phyloP scores from a whole-genome alignment of 257 asterid genomes.

The Ballota nigra region DNA sequence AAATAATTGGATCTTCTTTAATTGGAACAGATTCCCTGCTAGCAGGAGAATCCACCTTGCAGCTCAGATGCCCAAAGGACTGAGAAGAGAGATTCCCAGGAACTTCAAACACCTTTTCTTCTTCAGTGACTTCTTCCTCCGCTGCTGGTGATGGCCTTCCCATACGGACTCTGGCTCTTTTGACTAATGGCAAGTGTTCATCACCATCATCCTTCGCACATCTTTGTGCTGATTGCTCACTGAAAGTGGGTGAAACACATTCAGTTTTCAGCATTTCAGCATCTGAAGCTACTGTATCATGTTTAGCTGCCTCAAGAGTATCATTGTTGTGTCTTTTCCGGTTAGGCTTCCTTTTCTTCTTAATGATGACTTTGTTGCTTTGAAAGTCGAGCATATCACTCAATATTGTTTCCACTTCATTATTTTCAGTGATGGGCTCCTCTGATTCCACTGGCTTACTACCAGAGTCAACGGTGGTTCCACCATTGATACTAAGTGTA shows the following conservation, averaged over 20 bases:
- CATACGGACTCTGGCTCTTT: slow-evolving; percentile 95
- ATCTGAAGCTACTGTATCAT: slow-evolving; percentile 40
- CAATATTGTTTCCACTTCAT: slow-evolving; percentile 47
- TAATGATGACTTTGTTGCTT: slow-evolving; percentile 46
- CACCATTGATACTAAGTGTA: slow-evolving; percentile 50
- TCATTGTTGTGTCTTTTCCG: slow-evolving; percentile 58
- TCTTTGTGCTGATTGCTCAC: slow-evolving; percentile 39
- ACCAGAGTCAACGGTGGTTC: slow-evolving; percentile 56
- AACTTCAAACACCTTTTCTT: slow-evolving; percentile 43
- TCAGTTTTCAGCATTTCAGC: slow-evolving; percentile 39
- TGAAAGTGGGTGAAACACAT: slow-evolving; percentile 39
- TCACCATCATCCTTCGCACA: slow-evolving; percentile 70
- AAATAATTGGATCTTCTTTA: slow-evolving; percentile 33
- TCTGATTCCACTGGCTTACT: slow-evolving; percentile 37
- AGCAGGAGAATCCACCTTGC: slow-evolving; percentile 45
- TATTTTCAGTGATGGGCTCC: slow-evolving; percentile 39
- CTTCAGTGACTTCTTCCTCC: slow-evolving; percentile 42
- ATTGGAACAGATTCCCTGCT: slow-evolving; percentile 31
- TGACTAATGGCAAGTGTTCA: slow-evolving; percentile 84
- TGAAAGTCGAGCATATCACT: slow-evolving; percentile 64
- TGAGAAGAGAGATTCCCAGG: slow-evolving; percentile 37
- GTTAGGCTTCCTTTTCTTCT: slow-evolving; percentile 71
- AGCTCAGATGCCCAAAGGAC: slow-evolving; percentile 34
- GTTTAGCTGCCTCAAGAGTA: slow-evolving; percentile 38
- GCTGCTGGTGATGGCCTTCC: slow-evolving; percentile 50